Percentiles rank a stretch among this genome's conserved stretches.
Conservation (phyloP, 768 basidiomycete species). For the Udeniomyces megalosporus region DNA sequence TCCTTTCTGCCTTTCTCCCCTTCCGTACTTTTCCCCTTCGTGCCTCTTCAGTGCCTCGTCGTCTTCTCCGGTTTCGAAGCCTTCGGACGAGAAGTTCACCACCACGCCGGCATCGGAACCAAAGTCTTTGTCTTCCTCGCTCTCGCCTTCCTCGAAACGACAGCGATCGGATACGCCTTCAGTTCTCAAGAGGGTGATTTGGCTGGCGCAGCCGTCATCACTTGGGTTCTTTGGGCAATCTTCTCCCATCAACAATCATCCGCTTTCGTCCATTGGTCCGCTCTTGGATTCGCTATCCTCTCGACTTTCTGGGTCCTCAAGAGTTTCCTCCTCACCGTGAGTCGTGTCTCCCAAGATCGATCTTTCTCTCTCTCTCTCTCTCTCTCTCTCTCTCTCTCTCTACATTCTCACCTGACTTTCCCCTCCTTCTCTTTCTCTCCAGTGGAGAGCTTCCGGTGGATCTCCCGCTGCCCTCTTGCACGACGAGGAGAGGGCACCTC, state of each 20-base stretch:
- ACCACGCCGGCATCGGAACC: constrained; percentile 68
- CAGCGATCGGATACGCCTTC: constrained; percentile 12
- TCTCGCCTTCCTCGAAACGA: constrained; percentile 13
- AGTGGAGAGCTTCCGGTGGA: constrained; percentile 6
- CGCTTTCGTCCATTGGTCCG: constrained; percentile 16
- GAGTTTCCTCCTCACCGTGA: constrained; percentile 2
- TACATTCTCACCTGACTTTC: not conserved
- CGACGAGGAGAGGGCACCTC: constrained; percentile 15
- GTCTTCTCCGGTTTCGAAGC: constrained; percentile 25
- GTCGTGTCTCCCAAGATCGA: not conserved
- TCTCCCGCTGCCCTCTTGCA: not conserved
- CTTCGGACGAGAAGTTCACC: constrained; percentile 50
- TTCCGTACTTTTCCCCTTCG: no score
- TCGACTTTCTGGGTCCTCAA: constrained; percentile 8
- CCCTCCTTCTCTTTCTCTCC: not conserved
- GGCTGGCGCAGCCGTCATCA: constrained; percentile 12
- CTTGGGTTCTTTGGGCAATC: constrained; percentile 10
- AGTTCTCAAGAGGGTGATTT: not conserved
- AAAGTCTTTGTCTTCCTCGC: constrained; percentile 91
- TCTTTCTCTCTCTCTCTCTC: not conserved
- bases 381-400: no score
- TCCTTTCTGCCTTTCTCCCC: not conserved
- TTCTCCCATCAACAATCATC: constrained; percentile 3
- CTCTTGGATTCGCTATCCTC: constrained; percentile 13
- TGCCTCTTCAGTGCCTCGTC: no score